Evolutionary conservation across 768 basidiomycete species (phyloP), one percentile per base, ranked within the genome.

Genomic region (Leucocoprinus leucothites): DNA sequence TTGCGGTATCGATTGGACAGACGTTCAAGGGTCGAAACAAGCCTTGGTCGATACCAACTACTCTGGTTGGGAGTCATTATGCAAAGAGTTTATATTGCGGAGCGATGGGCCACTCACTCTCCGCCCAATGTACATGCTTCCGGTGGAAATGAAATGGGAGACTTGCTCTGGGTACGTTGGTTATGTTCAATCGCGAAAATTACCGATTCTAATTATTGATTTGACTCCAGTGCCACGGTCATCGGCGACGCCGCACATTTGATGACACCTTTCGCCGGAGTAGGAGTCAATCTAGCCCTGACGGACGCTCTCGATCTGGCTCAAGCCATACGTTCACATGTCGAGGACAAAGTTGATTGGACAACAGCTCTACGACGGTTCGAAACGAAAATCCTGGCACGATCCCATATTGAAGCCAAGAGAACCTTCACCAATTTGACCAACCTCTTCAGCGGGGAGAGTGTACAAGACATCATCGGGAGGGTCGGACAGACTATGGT

Each of bases 241-340:
- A 40, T 67, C 1, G 65, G 64, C 3, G 64, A 67, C 57, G 64
- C 65, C n/a, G 65, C 65, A 2, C 65, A 67, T 57, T 57, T 64
- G n/a, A 64, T 67, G 61, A 60, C 63, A 8, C 65, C 64, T 18
- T 65, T 64, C 43, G 60, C 63, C 1, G 65, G 65, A 16, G 63
- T 58, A 25, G 65, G 65, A 6, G 63, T 64, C 16, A 66, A 66
- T 40, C 50, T 60, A 14, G 63, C 58, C 3, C 62, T 66, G 62
- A 41, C 56, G 26, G 64, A 63, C 51, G 60, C 63, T 3, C 55
- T 64, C 45, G 63, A 65, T 28, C 56, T 65, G 9, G 53, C 58
- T 2, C 22, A 35, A 26, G 56, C 59, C 9, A 46, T 57, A 31
- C 28, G 24, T 44, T 48, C 38, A 11, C 54, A 35, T 42, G 28